Evolutionary conservation across 805 yeast genomes (phyloP).

Genomic region (Zygotorulaspora chibaensis): DNA sequence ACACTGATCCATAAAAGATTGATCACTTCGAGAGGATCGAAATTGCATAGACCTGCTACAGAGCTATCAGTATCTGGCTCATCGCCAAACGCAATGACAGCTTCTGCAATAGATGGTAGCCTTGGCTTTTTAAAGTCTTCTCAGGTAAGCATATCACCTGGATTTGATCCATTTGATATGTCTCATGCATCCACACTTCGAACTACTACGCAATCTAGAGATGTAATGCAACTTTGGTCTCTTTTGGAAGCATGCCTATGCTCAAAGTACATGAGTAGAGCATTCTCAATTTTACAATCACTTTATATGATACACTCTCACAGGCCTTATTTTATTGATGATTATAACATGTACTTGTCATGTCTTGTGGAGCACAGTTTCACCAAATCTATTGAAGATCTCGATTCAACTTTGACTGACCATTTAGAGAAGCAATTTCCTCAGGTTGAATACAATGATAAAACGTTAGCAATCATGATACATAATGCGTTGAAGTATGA

Average conservation of each 20-base stretch:
- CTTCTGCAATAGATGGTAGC: conserved; percentile 2
- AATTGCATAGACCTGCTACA: conserved; percentile 12
- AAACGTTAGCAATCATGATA: conserved; percentile 57
- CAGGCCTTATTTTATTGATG: conserved; percentile 52
- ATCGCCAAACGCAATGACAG: conserved; percentile 4
- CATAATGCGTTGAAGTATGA: conserved; percentile 38
- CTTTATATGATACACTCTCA: conserved; percentile 47
- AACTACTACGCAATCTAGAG: conserved; percentile 39
- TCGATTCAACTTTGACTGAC: conserved; percentile 36
- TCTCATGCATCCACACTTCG: conserved; percentile 19
- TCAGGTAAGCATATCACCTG: conserved; percentile 17
- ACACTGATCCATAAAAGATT: conserved; percentile 12
- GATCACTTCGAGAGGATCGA: conserved; percentile 18
- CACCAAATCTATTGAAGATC: conserved; percentile 37
- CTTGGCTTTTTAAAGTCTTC: conserved; percentile 14
- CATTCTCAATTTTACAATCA: conserved; percentile 61
- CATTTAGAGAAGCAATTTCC: conserved; percentile 42
- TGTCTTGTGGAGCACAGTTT: conserved; percentile 11
- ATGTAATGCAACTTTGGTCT: conserved; percentile 66
- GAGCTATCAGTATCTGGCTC: conserved; percentile 2
- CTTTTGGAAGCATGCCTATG: conserved; percentile 73
- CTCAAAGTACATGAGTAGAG: conserved; percentile 62
- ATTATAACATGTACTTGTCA: conserved; percentile 60
- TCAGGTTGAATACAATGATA: conserved; percentile 43
- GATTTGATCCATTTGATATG: conserved; percentile 28